Base-by-base conservation (phyloP, 805 yeast genomes). In the Metschnikowia arizonensis region DNA sequence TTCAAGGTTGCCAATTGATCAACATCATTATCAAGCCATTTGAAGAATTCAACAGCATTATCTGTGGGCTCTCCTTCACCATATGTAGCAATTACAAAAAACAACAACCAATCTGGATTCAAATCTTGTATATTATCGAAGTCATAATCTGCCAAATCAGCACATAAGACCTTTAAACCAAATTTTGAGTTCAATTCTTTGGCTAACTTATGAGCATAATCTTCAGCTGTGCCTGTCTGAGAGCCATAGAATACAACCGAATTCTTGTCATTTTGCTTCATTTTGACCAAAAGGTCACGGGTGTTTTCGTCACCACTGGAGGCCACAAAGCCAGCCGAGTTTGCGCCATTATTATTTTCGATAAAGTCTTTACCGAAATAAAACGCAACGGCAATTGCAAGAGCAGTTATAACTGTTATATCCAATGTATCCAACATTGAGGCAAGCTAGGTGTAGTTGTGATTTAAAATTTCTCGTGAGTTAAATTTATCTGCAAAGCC, bases 1-100 rank as follows among this genome's bases (percentile, higher is more conserved):
- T 77, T 80, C 50, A 89, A 59, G 49, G 76, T 78, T 6, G 74
- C 60, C 56, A 90, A 71, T 43, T 66, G 65, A 48, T 76, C 79
- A 33, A 69, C 76, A 41, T 76, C 79, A 44, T 73, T 65, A 28
- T 81, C 78, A 58, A 90, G 76, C 60, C 70, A 81, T 47, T 83
- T 85, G 60, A 80, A 82, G 62, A 93, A 88, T 31, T 80, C 81
- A 33, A 78, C 77, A n/a, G 97, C 93, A 57, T 88, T 87, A 64
- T 91, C 99, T 11, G 99, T 91, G 56, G 96, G 96, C 64, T 91
- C 99, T 61, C 99, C 99, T 69, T 91, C 99, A 56, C 99, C 99
- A 58, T 93, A 93, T 9, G 97, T 88, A 26, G 98, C 93, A 69
- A 89, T 73, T 60, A 91, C 75, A 59, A 91, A 83, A 47, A 70